Evolutionary conservation across 2,329 filamentous ascomycete genomes (phyloP).

Genomic region (Exophiala xenobiotica): DNA sequence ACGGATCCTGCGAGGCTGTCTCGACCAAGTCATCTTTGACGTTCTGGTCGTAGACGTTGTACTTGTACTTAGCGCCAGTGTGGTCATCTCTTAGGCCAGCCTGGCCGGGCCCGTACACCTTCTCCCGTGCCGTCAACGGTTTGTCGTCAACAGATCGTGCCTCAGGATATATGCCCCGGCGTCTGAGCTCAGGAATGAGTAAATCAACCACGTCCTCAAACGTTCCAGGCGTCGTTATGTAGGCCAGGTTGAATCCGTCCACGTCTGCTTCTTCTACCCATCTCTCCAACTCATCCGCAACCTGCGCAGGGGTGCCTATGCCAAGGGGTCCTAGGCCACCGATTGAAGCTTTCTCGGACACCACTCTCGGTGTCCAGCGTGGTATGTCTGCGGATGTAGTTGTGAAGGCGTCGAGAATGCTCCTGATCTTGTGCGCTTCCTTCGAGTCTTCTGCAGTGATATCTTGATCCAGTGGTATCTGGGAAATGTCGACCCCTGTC

Average conservation of each 20-base stretch:
- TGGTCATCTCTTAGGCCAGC: constrained; percentile 58
- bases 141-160: constrained; percentile 33
- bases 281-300: constrained; percentile 65
- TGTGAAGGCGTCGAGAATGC: constrained; percentile 51
- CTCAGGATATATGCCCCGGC: constrained; percentile 40
- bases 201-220: constrained; percentile 68
- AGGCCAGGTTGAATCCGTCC: constrained; percentile 70
- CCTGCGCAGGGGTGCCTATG: constrained; percentile 60
- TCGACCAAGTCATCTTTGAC: neutral
- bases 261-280: constrained; percentile 69
- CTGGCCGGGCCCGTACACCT: constrained; percentile 62
- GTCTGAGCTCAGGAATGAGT: constrained; percentile 50
- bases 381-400: constrained; percentile 48
- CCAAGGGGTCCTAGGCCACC: constrained; percentile 51
- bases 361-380: constrained; percentile 41
- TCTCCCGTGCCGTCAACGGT: constrained; percentile 57
- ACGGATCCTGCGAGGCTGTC: neutral
- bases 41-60: constrained; percentile 61
- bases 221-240: constrained; percentile 65
- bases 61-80: constrained; percentile 59
- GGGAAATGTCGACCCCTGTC: constrained; percentile 61
- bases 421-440: constrained; percentile 54
- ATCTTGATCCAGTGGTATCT: constrained; percentile 58
- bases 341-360: constrained; percentile 48
- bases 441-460: constrained; percentile 56